A percentile compares a stretch with the other conserved stretches of the same genome.
phyloP scores from a whole-genome alignment of 2,329 filamentous ascomycete genomes.

The Calonectria pseudoreteaudii region DNA sequence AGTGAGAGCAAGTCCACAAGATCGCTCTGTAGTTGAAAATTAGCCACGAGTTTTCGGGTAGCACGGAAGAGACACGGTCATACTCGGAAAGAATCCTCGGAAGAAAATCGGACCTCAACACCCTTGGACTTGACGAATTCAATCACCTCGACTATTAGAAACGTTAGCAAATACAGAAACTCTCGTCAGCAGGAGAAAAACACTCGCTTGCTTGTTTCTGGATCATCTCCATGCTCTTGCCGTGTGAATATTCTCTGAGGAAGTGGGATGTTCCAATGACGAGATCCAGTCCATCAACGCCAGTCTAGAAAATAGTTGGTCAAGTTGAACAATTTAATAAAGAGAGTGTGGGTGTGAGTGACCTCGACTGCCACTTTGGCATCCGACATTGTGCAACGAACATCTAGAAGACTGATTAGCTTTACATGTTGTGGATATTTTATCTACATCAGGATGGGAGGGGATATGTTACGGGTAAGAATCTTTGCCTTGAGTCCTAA shows the following conservation, averaged over 20 bases:
- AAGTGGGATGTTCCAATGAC: conserved; percentile 86
- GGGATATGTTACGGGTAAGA: conserved; percentile 47
- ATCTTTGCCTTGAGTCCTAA: background rate
- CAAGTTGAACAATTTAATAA: background rate
- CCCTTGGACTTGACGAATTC: conserved; percentile 53
- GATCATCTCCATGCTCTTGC: conserved; percentile 87
- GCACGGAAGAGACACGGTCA: background rate
- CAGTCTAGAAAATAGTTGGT: conserved; percentile 43
- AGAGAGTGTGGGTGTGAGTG: background rate
- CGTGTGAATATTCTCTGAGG: conserved; percentile 85
- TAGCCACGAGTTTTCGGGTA: background rate
- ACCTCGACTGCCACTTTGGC: background rate
- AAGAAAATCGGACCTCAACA: conserved; percentile 62
- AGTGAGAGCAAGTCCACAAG: background rate
- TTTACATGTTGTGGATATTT: background rate
- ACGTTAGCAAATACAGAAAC: too few relatives aligned
- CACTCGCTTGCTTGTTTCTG: background rate
- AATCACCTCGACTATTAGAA: conserved; percentile 71
- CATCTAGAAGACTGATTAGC: conserved; percentile 9
- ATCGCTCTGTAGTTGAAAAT: background rate
- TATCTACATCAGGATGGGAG: background rate
- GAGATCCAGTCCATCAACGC: conserved; percentile 83
- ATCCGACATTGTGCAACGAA: background rate
- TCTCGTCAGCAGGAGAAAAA: too few relatives aligned
- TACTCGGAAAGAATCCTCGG: conserved; percentile 82